Evolutionary conservation across 2,329 filamentous ascomycete genomes (phyloP).

Genomic region (Penicillium sp.): DNA sequence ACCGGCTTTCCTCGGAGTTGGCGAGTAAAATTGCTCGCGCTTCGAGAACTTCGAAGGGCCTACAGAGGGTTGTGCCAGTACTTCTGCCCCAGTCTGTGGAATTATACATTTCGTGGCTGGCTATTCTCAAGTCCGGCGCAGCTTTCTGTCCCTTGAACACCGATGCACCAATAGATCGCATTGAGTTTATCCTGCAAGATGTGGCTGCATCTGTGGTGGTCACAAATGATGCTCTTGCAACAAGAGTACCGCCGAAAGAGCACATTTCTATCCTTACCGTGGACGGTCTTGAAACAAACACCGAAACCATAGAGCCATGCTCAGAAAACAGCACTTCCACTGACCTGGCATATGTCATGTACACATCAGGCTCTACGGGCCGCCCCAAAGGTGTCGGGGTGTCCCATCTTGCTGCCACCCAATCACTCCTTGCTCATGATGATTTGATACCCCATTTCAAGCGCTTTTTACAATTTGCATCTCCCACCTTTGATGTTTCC

Average conservation of each 20-base stretch:
- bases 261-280: conserved; percentile 19
- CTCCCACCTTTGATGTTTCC: conserved; percentile 90
- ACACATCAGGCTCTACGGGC: conserved; percentile 87
- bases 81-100: conserved; percentile 73
- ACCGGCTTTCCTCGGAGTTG: conserved; percentile 55
- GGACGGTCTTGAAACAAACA: conserved; percentile 17
- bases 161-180: conserved; percentile 72
- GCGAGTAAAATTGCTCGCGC: conserved; percentile 48
- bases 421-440: conserved; percentile 79
- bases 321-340: conserved; percentile 24
- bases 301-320: conserved; percentile 1
- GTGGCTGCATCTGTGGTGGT: conserved; percentile 67
- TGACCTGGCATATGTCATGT: conserved; percentile 79
- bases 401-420: conserved; percentile 75
- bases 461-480: conserved; percentile 86
- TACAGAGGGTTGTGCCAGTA: conserved; percentile 62
- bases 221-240: conserved; percentile 47
- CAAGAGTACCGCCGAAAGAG: conserved; percentile 20
- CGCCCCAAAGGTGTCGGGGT: conserved; percentile 83
- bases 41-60: conserved; percentile 18
- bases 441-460: conserved; percentile 70
- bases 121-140: conserved; percentile 74
- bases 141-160: conserved; percentile 83
- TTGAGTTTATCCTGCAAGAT: conserved; percentile 78
- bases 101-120: conserved; percentile 74